Evolutionary conservation across 345 rosid genomes (phyloP).

Genomic region (Mallotus nudiflorus): DNA sequence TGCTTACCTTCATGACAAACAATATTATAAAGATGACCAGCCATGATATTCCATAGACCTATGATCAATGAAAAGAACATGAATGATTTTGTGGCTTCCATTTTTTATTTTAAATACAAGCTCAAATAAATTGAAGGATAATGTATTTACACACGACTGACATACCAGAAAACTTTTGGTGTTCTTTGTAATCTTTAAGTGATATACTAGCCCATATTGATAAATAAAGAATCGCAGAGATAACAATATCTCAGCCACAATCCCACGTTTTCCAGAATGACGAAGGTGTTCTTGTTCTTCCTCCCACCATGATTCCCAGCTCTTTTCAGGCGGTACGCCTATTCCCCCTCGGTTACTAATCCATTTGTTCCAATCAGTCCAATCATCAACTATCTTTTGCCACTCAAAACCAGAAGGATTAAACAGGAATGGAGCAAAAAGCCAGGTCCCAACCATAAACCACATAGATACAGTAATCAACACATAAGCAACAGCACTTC

Average conservation of each 20-base stretch:
- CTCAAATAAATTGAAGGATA: slow-evolving; percentile 1
- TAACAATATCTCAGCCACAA: slow-evolving; percentile 81
- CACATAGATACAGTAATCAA: slow-evolving; percentile 93
- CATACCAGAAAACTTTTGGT: slow-evolving; percentile 70
- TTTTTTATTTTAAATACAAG: neutral
- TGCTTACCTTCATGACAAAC: slow-evolving; percentile 94
- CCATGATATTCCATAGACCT: slow-evolving; percentile 98
- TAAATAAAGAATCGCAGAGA: slow-evolving; percentile 86
- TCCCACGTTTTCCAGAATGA: slow-evolving; percentile 91
- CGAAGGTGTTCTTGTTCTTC: slow-evolving; percentile 96
- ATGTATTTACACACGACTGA: slow-evolving; percentile 7
- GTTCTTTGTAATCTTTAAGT: slow-evolving; percentile 54
- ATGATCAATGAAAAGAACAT: slow-evolving; percentile 19
- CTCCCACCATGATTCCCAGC: slow-evolving; percentile 99
- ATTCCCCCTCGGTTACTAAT: slow-evolving; percentile 89
- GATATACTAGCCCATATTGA: slow-evolving; percentile 96
- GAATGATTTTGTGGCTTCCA: neutral
- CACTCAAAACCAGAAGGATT: slow-evolving; percentile 99
- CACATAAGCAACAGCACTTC: slow-evolving; percentile 83
- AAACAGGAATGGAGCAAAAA: slow-evolving; percentile 96
- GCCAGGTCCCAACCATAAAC: slow-evolving; percentile 99
- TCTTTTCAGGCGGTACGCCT: slow-evolving; percentile 94
- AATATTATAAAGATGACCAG: slow-evolving; percentile 81
- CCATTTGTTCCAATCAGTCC: slow-evolving; percentile 99
- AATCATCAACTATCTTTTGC: slow-evolving; percentile 99